Conservation (phyloP, 495 filamentous ascomycete species). For the Lepraria neglecta region DNA sequence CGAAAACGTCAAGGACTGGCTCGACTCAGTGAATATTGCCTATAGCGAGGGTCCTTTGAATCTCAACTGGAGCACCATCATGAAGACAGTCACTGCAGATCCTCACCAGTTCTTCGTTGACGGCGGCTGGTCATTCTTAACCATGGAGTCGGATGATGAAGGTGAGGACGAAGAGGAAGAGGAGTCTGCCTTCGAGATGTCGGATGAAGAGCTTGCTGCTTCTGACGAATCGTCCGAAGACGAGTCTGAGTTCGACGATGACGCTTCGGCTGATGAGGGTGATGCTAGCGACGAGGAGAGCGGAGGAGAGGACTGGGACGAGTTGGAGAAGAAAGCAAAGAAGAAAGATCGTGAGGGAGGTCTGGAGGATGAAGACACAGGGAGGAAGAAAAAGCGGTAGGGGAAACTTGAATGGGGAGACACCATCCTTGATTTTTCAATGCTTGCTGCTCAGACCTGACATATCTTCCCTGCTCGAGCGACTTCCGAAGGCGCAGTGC, state of each 20-base stretch:
- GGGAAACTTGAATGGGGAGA: neutral
- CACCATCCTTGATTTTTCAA: neutral
- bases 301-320: constrained; percentile 88
- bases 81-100: constrained; percentile 95
- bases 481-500: too few species aligned
- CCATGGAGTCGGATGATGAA: constrained; percentile 81
- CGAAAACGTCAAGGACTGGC: constrained; percentile 95
- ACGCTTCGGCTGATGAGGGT: constrained; percentile 70
- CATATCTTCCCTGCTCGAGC: too few species aligned
- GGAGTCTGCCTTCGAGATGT: constrained; percentile 86
- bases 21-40: constrained; percentile 89
- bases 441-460: too few species aligned
- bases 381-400: constrained; percentile 52
- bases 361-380: constrained; percentile 62
- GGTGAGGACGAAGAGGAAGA: constrained; percentile 73
- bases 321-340: constrained; percentile 83
- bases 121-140: constrained; percentile 92
- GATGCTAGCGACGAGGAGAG: constrained; percentile 74
- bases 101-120: constrained; percentile 92
- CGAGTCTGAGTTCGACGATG: constrained; percentile 87
- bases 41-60: constrained; percentile 95
- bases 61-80: constrained; percentile 97
- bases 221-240: constrained; percentile 77
- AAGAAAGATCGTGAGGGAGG: constrained; percentile 73
- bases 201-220: constrained; percentile 72